phyloP scores from a whole-genome alignment of 176 grass and related monocot species.

The Poa annua region DNA sequence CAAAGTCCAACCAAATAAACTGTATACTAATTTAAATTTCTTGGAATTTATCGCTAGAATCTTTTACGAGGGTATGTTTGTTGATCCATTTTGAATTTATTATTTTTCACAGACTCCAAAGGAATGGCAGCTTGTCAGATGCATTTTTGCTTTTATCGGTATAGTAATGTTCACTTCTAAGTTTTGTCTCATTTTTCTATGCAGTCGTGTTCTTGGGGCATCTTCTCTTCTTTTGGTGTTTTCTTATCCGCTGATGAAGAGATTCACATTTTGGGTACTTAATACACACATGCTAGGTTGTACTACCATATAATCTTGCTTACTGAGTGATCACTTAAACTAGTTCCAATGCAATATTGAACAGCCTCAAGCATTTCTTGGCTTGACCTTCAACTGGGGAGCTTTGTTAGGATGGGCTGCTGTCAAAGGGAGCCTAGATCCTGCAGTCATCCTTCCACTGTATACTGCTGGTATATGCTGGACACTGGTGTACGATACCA shows the following conservation, averaged over 20 bases:
- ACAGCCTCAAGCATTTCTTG: conserved; percentile 93
- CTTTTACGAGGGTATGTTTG: not conserved
- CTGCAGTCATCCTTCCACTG: conserved; percentile 68
- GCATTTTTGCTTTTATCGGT: not conserved
- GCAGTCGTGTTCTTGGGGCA: conserved; percentile 74
- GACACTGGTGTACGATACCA: conserved; percentile 94
- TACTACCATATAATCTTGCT: not conserved
- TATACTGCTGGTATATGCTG: conserved; percentile 86
- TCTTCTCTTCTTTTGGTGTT: conserved; percentile 79
- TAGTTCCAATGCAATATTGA: conserved; percentile 22
- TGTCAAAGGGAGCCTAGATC: conserved; percentile 72
- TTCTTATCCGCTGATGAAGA: conserved; percentile 92
- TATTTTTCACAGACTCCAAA: not conserved
- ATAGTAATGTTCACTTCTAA: not conserved
- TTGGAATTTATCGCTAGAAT: not conserved
- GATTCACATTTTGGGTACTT: conserved; percentile 71
- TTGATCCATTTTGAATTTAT: not conserved
- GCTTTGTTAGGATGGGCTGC: conserved; percentile 91
- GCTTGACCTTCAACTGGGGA: conserved; percentile 95
- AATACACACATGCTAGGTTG: not conserved
- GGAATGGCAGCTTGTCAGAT: not conserved
- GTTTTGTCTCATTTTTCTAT: conserved; percentile 40
- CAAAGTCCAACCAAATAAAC: not conserved
- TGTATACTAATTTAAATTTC: not conserved
- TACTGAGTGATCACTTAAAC: not conserved